phyloP scores from a whole-genome alignment of 768 basidiomycete species.

The Solioccasus polychromus region DNA sequence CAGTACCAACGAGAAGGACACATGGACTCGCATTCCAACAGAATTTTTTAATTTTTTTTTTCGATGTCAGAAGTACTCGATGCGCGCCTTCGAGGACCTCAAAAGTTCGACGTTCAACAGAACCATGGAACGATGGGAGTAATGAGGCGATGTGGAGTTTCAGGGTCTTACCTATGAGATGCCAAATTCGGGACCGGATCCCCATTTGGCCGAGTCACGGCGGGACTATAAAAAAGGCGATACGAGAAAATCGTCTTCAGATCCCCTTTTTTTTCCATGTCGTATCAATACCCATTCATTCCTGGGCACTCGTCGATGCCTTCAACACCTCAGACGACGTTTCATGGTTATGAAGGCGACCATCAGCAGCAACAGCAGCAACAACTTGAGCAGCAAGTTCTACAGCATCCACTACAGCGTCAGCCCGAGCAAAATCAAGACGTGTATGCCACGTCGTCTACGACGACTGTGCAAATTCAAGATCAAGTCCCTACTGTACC shows the following conservation, averaged over 20 bases:
- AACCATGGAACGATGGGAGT: no score
- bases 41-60: no score
- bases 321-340: slow-evolving; percentile 43
- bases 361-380: slow-evolving; percentile 35
- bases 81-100: no score
- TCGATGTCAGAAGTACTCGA: no score
- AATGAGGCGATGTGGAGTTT: neutral
- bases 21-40: no score
- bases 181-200: slow-evolving; percentile 20
- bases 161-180: slow-evolving; percentile 13
- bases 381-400: slow-evolving; percentile 36
- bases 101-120: no score
- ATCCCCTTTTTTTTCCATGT: slow-evolving; percentile 40
- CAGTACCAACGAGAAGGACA: no score
- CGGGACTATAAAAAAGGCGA: slow-evolving; percentile 32
- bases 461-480: slow-evolving; percentile 21
- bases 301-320: slow-evolving; percentile 48
- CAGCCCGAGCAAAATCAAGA: slow-evolving; percentile 30
- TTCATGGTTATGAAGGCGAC: slow-evolving; percentile 43
- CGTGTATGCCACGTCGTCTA: slow-evolving; percentile 17
- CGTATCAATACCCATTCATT: slow-evolving; percentile 46
- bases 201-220: slow-evolving; percentile 24
- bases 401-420: slow-evolving; percentile 37
- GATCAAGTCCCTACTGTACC: slow-evolving; percentile 30
- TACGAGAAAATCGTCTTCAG: slow-evolving; percentile 13